These are phyloP conservation scores for Leccinellum luteum DNA, from an alignment of 768 basidiomycete genomes.

Conservation along the genomic window DNA sequence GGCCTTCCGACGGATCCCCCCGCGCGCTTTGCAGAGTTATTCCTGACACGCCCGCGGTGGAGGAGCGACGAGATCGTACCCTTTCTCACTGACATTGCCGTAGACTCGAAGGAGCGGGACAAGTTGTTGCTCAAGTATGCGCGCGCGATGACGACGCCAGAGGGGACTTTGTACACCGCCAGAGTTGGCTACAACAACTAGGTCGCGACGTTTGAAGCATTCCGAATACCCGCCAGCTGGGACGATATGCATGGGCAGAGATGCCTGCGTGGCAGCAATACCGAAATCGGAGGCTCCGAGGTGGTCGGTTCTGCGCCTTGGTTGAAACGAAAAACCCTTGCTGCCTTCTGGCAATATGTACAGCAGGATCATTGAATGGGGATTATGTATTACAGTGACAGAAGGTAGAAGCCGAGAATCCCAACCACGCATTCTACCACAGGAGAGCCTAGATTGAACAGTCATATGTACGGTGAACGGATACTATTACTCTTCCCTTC, in stretches of 20 bases:
- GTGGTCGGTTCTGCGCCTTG: neutral
- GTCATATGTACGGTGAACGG: neutral
- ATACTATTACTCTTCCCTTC: conserved; percentile 6
- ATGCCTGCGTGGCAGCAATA: neutral
- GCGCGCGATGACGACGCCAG: conserved; percentile 65
- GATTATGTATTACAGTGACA: neutral
- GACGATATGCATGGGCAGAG: neutral
- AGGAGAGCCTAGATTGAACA: neutral
- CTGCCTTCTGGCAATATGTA: neutral
- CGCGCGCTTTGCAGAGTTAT: conserved; percentile 83
- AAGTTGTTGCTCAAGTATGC: conserved; percentile 86
- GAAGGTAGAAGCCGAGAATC: neutral
- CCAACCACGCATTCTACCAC: neutral
- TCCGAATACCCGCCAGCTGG: neutral
- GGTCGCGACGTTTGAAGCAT: neutral
- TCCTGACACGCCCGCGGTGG: conserved; percentile 77
- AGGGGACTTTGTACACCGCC: conserved; percentile 74
- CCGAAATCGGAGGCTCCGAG: neutral
- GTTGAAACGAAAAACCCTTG: neutral
- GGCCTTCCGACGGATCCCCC: conserved; percentile 74
- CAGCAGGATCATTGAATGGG: neutral
- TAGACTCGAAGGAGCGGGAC: conserved; percentile 86
- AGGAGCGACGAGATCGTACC: conserved; percentile 74
- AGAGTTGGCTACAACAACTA: conserved; percentile 59
- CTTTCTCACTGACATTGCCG: conserved; percentile 78